Percentiles rank a stretch among this genome's conserved stretches.
These are phyloP conservation scores for Penicillium macrosclerotiorum DNA, from an alignment of 495 filamentous ascomycete species.

Conservation along the genomic window DNA sequence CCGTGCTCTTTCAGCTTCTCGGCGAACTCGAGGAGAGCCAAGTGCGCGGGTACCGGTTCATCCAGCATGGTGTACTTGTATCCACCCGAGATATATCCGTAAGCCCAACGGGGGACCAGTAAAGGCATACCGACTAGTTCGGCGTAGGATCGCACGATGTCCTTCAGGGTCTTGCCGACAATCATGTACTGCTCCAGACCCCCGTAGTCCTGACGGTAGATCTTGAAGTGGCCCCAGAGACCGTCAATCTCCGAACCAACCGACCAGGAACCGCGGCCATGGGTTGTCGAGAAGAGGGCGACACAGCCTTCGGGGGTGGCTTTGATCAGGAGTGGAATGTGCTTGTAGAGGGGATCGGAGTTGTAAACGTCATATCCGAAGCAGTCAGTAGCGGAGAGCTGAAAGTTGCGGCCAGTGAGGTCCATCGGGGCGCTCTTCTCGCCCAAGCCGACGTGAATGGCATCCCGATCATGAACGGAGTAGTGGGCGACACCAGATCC, in stretches of 20 bases:
- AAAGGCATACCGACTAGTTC: slow-evolving; percentile 63
- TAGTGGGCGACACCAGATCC: slow-evolving; percentile 59
- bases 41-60: slow-evolving; percentile 54
- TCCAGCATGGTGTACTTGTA: slow-evolving; percentile 70
- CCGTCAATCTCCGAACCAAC: slow-evolving; percentile 71
- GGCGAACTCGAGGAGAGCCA: slow-evolving; percentile 58
- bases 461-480: slow-evolving; percentile 53
- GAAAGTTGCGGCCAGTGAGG: slow-evolving; percentile 62
- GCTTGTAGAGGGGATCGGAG: slow-evolving; percentile 71
- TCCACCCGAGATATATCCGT: slow-evolving; percentile 66
- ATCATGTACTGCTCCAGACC: slow-evolving; percentile 69
- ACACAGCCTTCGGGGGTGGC: slow-evolving; percentile 58
- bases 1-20: slow-evolving; percentile 58
- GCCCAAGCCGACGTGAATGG: slow-evolving; percentile 63
- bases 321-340: slow-evolving; percentile 67
- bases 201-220: slow-evolving; percentile 67
- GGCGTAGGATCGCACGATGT: slow-evolving; percentile 62
- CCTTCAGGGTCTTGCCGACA: slow-evolving; percentile 61
- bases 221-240: slow-evolving; percentile 68
- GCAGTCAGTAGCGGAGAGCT: slow-evolving; percentile 63
- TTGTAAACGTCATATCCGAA: slow-evolving; percentile 70
- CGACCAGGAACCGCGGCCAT: slow-evolving; percentile 59
- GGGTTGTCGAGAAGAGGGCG: slow-evolving; percentile 64
- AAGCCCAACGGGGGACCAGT: slow-evolving; percentile 65
- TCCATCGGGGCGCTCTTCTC: slow-evolving; percentile 72